Conservation (phyloP, 2,329 filamentous ascomycete species). For the Bipolaris bicolor region DNA sequence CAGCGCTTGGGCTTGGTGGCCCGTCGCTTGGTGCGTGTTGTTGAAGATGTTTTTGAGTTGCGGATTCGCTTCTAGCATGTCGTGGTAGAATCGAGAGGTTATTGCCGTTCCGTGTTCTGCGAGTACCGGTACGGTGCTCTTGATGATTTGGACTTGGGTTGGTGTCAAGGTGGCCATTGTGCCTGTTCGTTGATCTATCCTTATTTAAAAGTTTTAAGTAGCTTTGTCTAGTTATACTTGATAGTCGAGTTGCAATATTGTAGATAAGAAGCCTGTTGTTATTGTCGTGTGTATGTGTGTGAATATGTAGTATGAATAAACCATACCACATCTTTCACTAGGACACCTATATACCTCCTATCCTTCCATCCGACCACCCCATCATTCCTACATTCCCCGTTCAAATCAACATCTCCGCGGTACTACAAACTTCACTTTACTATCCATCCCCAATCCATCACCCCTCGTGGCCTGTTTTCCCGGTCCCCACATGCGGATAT, state of each 20-base stretch:
- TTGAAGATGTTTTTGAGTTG: slow-evolving; percentile 75
- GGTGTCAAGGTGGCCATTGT: slow-evolving; percentile 59
- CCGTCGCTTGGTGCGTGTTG: slow-evolving; percentile 69
- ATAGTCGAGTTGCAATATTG: not conserved
- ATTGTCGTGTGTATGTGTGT: not conserved
- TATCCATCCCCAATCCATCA: not conserved
- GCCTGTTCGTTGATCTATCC: not conserved
- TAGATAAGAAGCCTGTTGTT: not conserved
- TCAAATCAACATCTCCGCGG: slow-evolving; percentile 13
- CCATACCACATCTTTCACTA: not conserved
- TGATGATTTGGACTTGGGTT: slow-evolving; percentile 69
- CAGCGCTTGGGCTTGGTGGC: slow-evolving; percentile 72
- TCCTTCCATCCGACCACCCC: not conserved
- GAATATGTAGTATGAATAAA: not conserved
- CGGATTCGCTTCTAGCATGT: slow-evolving; percentile 69
- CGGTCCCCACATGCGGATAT: not conserved
- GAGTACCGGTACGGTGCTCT: slow-evolving; percentile 72
- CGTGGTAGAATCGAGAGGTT: slow-evolving; percentile 73
- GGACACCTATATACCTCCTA: not conserved
- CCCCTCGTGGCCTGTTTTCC: not conserved
- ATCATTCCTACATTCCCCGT: slow-evolving; percentile 9
- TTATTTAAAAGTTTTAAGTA: not conserved
- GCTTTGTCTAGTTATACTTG: not conserved
- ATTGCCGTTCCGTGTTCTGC: slow-evolving; percentile 71
- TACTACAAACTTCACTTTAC: not conserved